phyloP scores from a whole-genome alignment of 2,329 filamentous ascomycete species.

The Cladophialophora immunda region DNA sequence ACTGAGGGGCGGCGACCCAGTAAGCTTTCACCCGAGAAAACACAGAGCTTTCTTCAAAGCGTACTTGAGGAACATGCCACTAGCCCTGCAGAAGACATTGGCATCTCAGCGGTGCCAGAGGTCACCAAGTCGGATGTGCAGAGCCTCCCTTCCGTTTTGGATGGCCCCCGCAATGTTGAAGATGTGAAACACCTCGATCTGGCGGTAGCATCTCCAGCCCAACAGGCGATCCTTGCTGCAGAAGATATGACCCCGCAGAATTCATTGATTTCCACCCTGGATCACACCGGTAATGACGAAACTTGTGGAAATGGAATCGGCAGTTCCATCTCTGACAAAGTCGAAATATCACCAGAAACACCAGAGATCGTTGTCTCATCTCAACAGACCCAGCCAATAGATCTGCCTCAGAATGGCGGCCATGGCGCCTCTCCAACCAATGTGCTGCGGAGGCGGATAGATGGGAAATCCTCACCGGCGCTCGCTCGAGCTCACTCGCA shows the following conservation, averaged over 20 bases:
- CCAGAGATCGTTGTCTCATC: background rate
- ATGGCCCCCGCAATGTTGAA: conserved; percentile 52
- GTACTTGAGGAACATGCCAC: conserved; percentile 70
- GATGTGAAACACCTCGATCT: conserved; percentile 70
- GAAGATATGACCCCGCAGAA: conserved; percentile 14
- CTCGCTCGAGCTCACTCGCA: conserved; percentile 62
- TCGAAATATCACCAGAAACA: background rate
- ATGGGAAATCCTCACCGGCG: conserved; percentile 55
- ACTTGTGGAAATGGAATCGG: background rate
- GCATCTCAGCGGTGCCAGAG: conserved; percentile 16
- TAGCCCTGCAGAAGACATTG: conserved; percentile 22
- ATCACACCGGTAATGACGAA: background rate
- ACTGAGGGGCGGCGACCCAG: conserved; percentile 51
- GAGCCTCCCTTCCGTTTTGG: conserved; percentile 34
- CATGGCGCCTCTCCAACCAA: conserved; percentile 30
- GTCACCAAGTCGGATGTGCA: conserved; percentile 33
- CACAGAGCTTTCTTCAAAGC: conserved; percentile 69
- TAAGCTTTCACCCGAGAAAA: conserved; percentile 67
- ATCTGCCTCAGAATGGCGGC: conserved; percentile 4
- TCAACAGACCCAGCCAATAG: conserved; percentile 6
- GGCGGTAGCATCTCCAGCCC: conserved; percentile 46
- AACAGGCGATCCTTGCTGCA: conserved; percentile 12
- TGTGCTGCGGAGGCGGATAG: conserved; percentile 34
- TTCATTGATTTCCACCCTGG: background rate
- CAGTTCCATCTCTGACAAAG: background rate